These are phyloP conservation scores for Sugiyamaella castrensis DNA, from an alignment of 1,139 yeast genomes.

Conservation along the genomic window DNA sequence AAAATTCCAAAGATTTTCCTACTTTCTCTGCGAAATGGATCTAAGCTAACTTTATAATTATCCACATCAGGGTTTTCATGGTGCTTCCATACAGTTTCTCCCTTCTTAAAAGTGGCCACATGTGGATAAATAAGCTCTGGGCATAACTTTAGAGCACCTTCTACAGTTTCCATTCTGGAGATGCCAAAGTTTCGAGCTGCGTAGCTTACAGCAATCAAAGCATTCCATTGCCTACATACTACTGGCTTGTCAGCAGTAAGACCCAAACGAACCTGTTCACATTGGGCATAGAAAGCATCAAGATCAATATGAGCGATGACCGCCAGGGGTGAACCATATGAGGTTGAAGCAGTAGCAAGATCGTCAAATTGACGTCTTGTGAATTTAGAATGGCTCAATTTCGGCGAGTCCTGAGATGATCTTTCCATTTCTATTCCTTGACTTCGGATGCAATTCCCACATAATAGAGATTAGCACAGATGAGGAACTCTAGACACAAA, in stretches of 20 bases:
- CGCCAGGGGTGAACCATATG: constrained; percentile 61
- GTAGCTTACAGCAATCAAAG: constrained; percentile 74
- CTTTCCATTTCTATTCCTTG: no score
- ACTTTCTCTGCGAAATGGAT: constrained; percentile 86
- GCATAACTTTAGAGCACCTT: constrained; percentile 69
- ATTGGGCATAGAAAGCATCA: constrained; percentile 93
- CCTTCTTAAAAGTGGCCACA: constrained; percentile 90
- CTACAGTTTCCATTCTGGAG: constrained; percentile 68
- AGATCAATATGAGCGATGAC: constrained; percentile 83
- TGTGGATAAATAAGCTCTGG: constrained; percentile 76
- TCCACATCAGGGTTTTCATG: constrained; percentile 46
- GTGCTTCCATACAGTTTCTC: constrained; percentile 81
- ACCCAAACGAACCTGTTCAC: constrained; percentile 74
- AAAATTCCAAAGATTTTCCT: constrained; percentile 71
- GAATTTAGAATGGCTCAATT: constrained; percentile 18
- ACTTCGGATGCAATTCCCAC: no score
- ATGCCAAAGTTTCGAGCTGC: constrained; percentile 86
- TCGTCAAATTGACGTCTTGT: constrained; percentile 26
- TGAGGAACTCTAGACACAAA: no score
- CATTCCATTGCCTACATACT: constrained; percentile 91
- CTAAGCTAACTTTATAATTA: constrained; percentile 79
- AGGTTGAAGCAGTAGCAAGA: constrained; percentile 21
- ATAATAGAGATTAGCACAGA: no score
- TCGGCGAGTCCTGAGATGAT: no score
- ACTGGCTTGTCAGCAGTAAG: constrained; percentile 70